Percentiles rank a stretch among this genome's conserved stretches.
These are phyloP conservation scores for Esteya vermicola DNA, from an alignment of 2,329 filamentous ascomycete species.

Conservation along the genomic window DNA sequence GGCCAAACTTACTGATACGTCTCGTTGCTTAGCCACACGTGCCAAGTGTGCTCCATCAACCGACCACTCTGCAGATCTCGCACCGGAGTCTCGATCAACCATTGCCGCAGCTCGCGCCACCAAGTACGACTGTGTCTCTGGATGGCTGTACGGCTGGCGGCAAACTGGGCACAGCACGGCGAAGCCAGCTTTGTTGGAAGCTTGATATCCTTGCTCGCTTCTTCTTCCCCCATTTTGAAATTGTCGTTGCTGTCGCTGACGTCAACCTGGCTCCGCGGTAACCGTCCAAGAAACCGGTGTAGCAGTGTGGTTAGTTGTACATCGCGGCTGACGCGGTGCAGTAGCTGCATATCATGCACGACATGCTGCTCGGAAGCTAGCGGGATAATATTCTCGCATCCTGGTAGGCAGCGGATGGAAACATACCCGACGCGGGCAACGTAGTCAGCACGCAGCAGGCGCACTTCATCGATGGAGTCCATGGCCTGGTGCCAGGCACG, in stretches of 20 bases:
- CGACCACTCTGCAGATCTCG: slow-evolving; percentile 29
- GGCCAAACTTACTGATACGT: slow-evolving; percentile 8
- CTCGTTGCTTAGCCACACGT: slow-evolving; percentile 22
- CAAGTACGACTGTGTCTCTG: slow-evolving; percentile 22
- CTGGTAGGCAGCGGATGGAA: slow-evolving; percentile 38
- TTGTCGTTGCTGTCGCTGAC: too few species aligned
- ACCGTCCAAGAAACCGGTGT: slow-evolving; percentile 12
- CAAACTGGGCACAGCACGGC: slow-evolving; percentile 41
- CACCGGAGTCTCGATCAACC: slow-evolving; percentile 29
- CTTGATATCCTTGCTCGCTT: too few species aligned
- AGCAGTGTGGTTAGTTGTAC: slow-evolving; percentile 11
- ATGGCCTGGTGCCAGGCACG: slow-evolving; percentile 43
- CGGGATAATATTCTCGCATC: slow-evolving; percentile 15
- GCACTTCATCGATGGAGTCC: slow-evolving; percentile 32
- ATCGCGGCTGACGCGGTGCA: slow-evolving; percentile 5
- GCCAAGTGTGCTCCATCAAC: slow-evolving; percentile 39
- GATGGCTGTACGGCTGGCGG: slow-evolving; percentile 29
- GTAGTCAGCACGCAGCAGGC: slow-evolving; percentile 33
- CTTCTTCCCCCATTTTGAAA: slow-evolving; percentile 10
- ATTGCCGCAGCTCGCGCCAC: slow-evolving; percentile 30
- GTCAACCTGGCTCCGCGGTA: too few species aligned
- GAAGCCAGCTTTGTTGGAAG: slow-evolving; percentile 23
- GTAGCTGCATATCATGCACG: neutral
- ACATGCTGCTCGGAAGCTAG: slow-evolving; percentile 5
- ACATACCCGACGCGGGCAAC: slow-evolving; percentile 41